These are phyloP conservation scores for Phytophthora pistaciae DNA, from an alignment of 352 stramenopile species.

Conservation along the genomic window DNA sequence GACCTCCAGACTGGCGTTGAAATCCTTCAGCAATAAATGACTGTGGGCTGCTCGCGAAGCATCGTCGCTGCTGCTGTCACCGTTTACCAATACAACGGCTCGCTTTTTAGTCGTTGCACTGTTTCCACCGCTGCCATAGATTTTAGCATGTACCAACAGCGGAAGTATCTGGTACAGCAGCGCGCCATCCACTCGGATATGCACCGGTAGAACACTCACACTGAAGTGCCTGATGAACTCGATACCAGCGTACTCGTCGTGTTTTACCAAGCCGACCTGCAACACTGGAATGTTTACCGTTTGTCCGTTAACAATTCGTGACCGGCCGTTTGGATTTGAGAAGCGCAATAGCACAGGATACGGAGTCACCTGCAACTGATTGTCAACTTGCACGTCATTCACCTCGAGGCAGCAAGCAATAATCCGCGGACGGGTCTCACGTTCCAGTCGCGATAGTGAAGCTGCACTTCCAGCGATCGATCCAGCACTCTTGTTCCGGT, in stretches of 20 bases:
- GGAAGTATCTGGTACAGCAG: slow-evolving; percentile 82
- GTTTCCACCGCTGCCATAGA: slow-evolving; percentile 38
- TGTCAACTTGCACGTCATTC: slow-evolving; percentile 89
- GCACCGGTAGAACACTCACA: slow-evolving; percentile 69
- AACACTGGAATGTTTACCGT: slow-evolving; percentile 71
- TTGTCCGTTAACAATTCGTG: slow-evolving; percentile 60
- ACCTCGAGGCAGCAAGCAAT: slow-evolving; percentile 76
- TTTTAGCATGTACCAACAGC: slow-evolving; percentile 65
- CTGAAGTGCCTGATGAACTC: slow-evolving; percentile 91
- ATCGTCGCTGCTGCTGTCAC: slow-evolving; percentile 38
- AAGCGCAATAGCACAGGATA: slow-evolving; percentile 89
- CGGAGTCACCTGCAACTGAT: slow-evolving; percentile 83
- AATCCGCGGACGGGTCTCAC: slow-evolving; percentile 63
- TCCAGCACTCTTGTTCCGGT: slow-evolving; percentile 38
- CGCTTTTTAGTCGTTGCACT: slow-evolving; percentile 25
- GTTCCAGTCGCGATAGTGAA: slow-evolving; percentile 61
- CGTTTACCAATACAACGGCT: slow-evolving; percentile 34
- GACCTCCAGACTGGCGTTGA: slow-evolving; percentile 77
- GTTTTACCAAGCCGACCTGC: slow-evolving; percentile 81
- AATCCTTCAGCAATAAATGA: slow-evolving; percentile 72
- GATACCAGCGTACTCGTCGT: slow-evolving; percentile 88
- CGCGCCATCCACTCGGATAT: slow-evolving; percentile 84
- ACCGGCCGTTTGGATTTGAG: slow-evolving; percentile 66
- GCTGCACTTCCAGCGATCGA: slow-evolving; percentile 58
- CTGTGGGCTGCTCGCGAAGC: slow-evolving; percentile 48